Base-by-base conservation (phyloP, 1,284 basidiomycete genomes). In the Retiboletus flavoniger region DNA sequence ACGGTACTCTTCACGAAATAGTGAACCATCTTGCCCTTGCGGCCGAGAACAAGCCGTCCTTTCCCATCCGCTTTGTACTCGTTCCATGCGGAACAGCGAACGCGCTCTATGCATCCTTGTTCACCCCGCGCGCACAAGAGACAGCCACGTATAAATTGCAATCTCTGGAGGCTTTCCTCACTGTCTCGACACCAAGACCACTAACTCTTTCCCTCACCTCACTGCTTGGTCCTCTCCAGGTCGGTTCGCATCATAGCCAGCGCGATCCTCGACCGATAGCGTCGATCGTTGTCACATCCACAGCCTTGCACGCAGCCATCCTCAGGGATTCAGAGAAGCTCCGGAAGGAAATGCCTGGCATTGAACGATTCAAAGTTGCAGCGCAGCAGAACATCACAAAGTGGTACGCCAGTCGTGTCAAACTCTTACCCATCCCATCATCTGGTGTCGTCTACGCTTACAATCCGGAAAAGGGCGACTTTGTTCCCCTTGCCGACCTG, bases 61-160 rank as follows among this genome's bases (percentile, higher is more conserved):
- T 57, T 42, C 41, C 61, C 39, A 57, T 83, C 43, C 64, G 68
- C 31, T 71, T 88, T 53, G 81, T 75, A 10, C 75, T 89, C 32
- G 75, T 90, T 14, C 94, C 95, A 3, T 83, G 84, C 40, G 95
- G 95, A 10, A 98, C 95, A n/a, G 94, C 93, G 17, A 98, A 98
- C 66, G 95, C 95, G 0, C 76, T 97, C n/a, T 94, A 89, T 68
- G 79, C 80, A 50, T 87, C 78, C 43, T 70, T 84, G 42, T 89
- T 83, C 61, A 79, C 76, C 3, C 76, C 64, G 11, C 56, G 24
- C 6, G 21, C 60, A 7, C 55, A 63, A 7, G 63, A 66, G 4
- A 40, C 72, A 9, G 47, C 67, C 2, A 61, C 70, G 28, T 82
- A 83, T 65, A 78, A 72, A 56, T 72, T 90, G 28, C 75, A 76